phyloP scores from a whole-genome alignment of 768 basidiomycete genomes.

The Chalciporus piperatus region DNA sequence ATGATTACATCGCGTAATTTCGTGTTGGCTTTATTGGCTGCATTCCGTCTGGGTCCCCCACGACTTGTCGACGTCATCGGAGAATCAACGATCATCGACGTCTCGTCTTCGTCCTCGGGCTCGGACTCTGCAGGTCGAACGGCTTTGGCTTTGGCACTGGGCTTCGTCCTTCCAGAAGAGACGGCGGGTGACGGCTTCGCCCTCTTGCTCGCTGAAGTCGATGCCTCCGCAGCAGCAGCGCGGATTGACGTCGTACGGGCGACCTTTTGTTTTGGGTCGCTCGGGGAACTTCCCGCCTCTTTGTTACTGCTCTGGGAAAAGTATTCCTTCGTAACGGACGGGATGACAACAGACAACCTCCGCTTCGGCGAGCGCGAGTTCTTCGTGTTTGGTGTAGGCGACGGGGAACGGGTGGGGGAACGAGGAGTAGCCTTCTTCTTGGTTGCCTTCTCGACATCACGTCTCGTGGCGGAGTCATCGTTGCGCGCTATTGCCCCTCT shows the following conservation, averaged over 20 bases:
- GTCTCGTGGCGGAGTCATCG: background rate
- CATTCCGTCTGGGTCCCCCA: conserved; percentile 43
- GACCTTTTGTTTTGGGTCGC: conserved; percentile 2
- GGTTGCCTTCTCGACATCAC: background rate
- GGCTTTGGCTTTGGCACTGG: background rate
- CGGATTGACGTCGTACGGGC: conserved; percentile 19
- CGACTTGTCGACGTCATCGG: conserved; percentile 14
- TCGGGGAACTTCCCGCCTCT: background rate
- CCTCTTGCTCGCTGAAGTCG: conserved; percentile 17
- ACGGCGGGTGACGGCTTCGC: conserved; percentile 12
- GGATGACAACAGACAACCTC: conserved; percentile 28
- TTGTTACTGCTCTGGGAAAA: conserved; percentile 16
- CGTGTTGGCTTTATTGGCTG: conserved; percentile 48
- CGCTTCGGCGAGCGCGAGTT: conserved; percentile 15
- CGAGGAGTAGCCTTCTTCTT: conserved; percentile 6
- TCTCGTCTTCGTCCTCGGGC: background rate
- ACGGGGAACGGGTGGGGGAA: conserved; percentile 8
- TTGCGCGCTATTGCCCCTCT: background rate
- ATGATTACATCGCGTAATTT: conserved; percentile 55
- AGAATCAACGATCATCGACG: conserved; percentile 11
- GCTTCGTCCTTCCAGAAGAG: conserved; percentile 3
- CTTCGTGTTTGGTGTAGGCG: conserved; percentile 4
- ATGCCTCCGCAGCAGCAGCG: conserved; percentile 22
- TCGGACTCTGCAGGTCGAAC: background rate
- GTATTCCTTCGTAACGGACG: conserved; percentile 25